Evolutionary conservation across 208 protist genomes (phyloP).

Genomic region (Zelonia costaricensis): DNA sequence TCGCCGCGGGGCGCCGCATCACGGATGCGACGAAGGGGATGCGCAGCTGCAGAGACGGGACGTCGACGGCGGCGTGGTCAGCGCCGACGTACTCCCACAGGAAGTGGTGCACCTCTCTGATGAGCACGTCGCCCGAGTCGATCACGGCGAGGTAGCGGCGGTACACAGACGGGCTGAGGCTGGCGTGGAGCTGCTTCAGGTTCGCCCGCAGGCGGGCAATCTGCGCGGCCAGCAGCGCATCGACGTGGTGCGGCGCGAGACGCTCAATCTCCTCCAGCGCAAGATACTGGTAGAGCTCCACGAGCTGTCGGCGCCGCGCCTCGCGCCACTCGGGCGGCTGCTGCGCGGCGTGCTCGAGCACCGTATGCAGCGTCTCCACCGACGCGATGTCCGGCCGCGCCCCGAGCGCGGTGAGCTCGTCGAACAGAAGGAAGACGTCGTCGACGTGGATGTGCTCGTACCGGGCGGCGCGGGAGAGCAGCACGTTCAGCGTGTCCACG

Average conservation of each 20-base stretch:
- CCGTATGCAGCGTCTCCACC: constrained; percentile 87
- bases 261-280: constrained; percentile 74
- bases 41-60: constrained; percentile 66
- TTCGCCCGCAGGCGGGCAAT: constrained; percentile 68
- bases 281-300: constrained; percentile 82
- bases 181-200: constrained; percentile 55
- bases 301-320: constrained; percentile 76
- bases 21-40: constrained; percentile 78
- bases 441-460: constrained; percentile 80
- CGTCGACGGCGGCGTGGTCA: constrained; percentile 74
- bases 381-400: constrained; percentile 74
- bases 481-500: constrained; percentile 83
- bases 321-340: constrained; percentile 82
- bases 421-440: constrained; percentile 87
- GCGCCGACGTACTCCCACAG: constrained; percentile 81
- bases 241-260: constrained; percentile 52
- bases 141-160: constrained; percentile 63
- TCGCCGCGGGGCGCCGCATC: constrained; percentile 47
- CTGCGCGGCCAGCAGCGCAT: constrained; percentile 63
- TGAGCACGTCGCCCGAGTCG: constrained; percentile 44
- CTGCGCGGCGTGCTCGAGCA: constrained; percentile 74
- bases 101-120: constrained; percentile 82
- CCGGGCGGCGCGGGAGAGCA: constrained; percentile 85
- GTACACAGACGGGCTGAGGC: constrained; percentile 73
- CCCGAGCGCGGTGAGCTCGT: constrained; percentile 73